Conservation (phyloP, 2,329 filamentous ascomycete species). For the Aspergillus sp. region DNA sequence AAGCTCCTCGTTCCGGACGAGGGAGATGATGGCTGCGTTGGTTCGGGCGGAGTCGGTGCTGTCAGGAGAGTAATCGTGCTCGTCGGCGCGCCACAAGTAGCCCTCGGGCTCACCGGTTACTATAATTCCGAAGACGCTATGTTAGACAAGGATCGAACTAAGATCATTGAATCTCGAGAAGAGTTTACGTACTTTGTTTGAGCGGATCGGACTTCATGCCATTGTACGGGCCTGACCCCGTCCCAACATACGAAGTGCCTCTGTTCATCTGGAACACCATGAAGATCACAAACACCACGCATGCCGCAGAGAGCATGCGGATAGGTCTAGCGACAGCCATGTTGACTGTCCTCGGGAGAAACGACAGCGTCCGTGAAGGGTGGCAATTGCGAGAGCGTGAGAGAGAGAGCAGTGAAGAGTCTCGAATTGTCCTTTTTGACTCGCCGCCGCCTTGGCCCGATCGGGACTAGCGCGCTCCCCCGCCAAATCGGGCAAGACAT, state of each 20-base stretch:
- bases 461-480: constrained; percentile 27
- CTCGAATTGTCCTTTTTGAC: constrained; percentile 7
- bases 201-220: constrained; percentile 79
- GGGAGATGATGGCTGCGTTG: constrained; percentile 85
- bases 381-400: neutral
- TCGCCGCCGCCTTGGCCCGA: constrained; percentile 22
- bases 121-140: constrained; percentile 39
- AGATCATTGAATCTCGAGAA: neutral
- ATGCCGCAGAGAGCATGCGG: constrained; percentile 71
- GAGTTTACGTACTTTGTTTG: constrained; percentile 68
- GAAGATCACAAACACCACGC: constrained; percentile 72
- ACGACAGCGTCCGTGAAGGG: constrained; percentile 1
- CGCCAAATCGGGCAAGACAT: constrained; percentile 10
- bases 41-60: constrained; percentile 77
- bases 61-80: constrained; percentile 74
- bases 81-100: constrained; percentile 68
- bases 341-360: constrained; percentile 27
- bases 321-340: constrained; percentile 89
- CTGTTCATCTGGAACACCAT: constrained; percentile 74
- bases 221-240: constrained; percentile 49
- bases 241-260: constrained; percentile 31
- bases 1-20: constrained; percentile 91
- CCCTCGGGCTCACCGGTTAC: constrained; percentile 82
- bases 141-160: neutral
- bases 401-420: neutral